A percentile compares a stretch with the other conserved stretches of the same genome.
Evolutionary conservation across 805 yeast species (phyloP).

Genomic region (Saccharomyces eubayanus): DNA sequence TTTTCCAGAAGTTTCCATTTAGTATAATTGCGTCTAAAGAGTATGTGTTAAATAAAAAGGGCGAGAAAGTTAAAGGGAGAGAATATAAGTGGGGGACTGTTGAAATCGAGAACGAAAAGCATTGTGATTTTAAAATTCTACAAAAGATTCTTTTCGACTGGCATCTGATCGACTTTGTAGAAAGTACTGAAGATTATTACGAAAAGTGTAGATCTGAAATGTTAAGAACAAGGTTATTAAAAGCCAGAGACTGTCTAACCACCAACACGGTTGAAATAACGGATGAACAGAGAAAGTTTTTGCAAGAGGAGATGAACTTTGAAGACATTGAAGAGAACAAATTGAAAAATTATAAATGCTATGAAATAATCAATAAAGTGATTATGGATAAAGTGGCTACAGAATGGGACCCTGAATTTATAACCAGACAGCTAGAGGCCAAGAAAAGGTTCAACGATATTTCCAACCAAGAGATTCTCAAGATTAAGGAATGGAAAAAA

Average conservation of each 20-base stretch:
- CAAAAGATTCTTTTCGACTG: conserved; percentile 58
- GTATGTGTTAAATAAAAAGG: conserved; percentile 35
- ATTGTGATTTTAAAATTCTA: conserved; percentile 67
- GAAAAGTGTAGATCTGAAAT: conserved; percentile 58
- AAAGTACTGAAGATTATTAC: conserved; percentile 68
- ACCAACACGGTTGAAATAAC: not conserved
- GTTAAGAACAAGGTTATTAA: conserved; percentile 39
- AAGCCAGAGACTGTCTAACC: conserved; percentile 15
- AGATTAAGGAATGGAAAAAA: conserved; percentile 55
- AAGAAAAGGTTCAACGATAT: conserved; percentile 38
- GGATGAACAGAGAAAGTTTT: conserved; percentile 4
- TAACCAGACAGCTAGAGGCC: conserved; percentile 37
- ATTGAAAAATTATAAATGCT: conserved; percentile 33
- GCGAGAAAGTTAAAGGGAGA: conserved; percentile 58
- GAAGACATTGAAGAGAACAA: conserved; percentile 26
- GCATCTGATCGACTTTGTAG: conserved; percentile 68
- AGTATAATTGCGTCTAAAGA: conserved; percentile 62
- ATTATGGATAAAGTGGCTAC: conserved; percentile 35
- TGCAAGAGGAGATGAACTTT: conserved; percentile 13
- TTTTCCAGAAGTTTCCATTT: conserved; percentile 50
- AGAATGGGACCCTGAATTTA: conserved; percentile 40
- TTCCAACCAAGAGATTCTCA: conserved; percentile 43
- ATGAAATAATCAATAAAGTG: conserved; percentile 32
- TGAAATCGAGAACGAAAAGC: conserved; percentile 68
- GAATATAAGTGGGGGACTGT: conserved; percentile 80